Base-by-base conservation (phyloP, 192 early-diverging fungal genomes). In the Backusella australiensis region DNA sequence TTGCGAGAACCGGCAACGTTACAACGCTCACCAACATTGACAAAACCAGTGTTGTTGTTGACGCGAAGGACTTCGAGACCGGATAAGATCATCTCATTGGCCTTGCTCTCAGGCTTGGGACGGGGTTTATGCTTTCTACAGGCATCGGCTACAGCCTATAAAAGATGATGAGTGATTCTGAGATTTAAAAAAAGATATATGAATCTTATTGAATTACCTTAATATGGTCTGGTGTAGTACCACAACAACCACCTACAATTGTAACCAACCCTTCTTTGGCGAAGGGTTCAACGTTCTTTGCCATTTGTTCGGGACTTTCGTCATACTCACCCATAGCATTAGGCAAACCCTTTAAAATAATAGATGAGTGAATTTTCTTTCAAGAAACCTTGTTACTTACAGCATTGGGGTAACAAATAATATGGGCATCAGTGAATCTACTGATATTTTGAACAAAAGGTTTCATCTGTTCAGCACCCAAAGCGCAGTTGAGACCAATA, bases 281-380 rank as follows among this genome's bases (percentile, higher is more conserved):
- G 88, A 98, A 98, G 8, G 87, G 90, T 59, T 87, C 86, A 46
- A 98, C 93, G 69, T 94, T 89, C 46, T 88, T 87, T 6, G 94
- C 94, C 97, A 98, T 98, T 53, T 85, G 81, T 56, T 86, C 92
- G 26, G 96, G 94, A 19, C 87, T 87, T 85, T 98, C 93, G 77
- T 98, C 97, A 81, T 98, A 98, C 76, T 95, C 95, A 80, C 97
- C 96, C 86, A 98, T 96, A 7, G 97, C 95, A 83, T 98, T 98
- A 75, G 97, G 97, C 49, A 98, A 84, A 80, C 97, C 97, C 88
- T 89, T 89, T 2, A 53, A 34, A 63, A 34, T 69, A 42, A 44
- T 32, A 59, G 36, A 71, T 69, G 17, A 0, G 8, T 32, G 1
- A 8, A 15, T 19, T 32, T n/a, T 19, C 14, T 44, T 44, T 41